A percentile compares a stretch with the other conserved stretches of the same genome.
Evolutionary conservation across 257 asterid genomes (phyloP).

Genomic region (Solanum bulbocastanum): DNA sequence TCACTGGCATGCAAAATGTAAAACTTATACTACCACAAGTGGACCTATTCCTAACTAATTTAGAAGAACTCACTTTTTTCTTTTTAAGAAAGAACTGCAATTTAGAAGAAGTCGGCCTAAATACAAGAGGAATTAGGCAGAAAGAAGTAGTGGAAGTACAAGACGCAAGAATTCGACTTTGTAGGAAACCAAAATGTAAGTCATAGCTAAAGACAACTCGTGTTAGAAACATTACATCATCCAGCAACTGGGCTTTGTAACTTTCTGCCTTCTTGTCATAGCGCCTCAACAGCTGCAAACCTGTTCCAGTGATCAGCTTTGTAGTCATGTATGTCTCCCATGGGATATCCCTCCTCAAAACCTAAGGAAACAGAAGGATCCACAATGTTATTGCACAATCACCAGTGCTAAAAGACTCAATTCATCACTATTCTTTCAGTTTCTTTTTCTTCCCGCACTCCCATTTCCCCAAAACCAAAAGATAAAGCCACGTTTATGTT

Average conservation of each 20-base stretch:
- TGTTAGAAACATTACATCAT: constrained; percentile 40
- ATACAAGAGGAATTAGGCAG: background rate
- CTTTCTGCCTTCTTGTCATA: constrained; percentile 80
- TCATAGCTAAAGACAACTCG: background rate
- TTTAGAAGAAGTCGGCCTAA: background rate
- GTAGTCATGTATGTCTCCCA: constrained; percentile 95
- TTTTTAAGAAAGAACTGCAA: background rate
- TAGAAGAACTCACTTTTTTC: background rate
- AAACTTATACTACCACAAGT: background rate
- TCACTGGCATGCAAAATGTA: background rate
- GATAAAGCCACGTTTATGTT: background rate
- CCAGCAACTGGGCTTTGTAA: constrained; percentile 73
- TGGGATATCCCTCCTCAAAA: constrained; percentile 80
- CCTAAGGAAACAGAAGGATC: constrained; percentile 25
- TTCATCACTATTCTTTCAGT: background rate
- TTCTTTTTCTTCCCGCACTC: background rate
- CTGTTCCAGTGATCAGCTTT: constrained; percentile 79
- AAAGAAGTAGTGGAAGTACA: background rate
- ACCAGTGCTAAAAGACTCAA: background rate
- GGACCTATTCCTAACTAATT: background rate
- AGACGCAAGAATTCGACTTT: background rate
- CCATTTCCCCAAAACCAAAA: background rate
- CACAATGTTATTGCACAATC: background rate
- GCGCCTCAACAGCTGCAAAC: constrained; percentile 81
- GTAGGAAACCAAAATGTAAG: background rate